A percentile compares a stretch with the other conserved stretches of the same genome.
Evolutionary conservation across 2,329 filamentous ascomycete genomes (phyloP).

Genomic region (Hypoxylon sp.): DNA sequence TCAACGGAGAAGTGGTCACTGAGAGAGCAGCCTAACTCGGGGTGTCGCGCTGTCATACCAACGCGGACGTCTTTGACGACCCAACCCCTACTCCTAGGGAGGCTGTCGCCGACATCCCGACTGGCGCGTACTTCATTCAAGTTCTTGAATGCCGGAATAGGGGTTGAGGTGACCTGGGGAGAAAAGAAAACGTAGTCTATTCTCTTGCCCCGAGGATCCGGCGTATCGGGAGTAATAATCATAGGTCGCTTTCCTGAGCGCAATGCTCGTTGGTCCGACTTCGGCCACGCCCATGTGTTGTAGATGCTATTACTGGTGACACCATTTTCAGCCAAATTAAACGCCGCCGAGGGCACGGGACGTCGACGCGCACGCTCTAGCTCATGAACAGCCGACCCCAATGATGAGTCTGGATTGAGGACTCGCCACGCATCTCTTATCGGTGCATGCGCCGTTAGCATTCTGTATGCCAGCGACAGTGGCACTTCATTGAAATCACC

Average conservation of each 20-base stretch:
- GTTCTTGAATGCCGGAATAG: constrained; percentile 27
- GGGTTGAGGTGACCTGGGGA: constrained; percentile 51
- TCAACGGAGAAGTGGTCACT: constrained; percentile 96
- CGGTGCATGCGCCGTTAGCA: constrained; percentile 80
- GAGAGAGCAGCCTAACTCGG: constrained; percentile 81
- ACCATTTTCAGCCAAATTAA: constrained; percentile 83
- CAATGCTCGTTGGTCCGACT: constrained; percentile 72
- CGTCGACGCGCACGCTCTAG: constrained; percentile 71
- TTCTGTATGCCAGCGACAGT: constrained; percentile 79
- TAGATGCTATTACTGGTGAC: constrained; percentile 84
- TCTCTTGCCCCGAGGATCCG: constrained; percentile 81
- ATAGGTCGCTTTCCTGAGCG: constrained; percentile 68
- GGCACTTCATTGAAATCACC: constrained; percentile 99
- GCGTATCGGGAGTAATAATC: constrained; percentile 68
- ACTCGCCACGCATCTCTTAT: constrained; percentile 87
- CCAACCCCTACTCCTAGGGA: constrained; percentile 61
- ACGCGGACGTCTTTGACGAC: constrained; percentile 75
- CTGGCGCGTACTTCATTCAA: constrained; percentile 26
- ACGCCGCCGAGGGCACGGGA: constrained; percentile 77
- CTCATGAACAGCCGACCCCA: constrained; percentile 75
- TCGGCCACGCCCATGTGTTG: constrained; percentile 94
- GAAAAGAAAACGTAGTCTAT: constrained; percentile 94
- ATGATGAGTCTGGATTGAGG: constrained; percentile 81
- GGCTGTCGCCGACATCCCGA: constrained; percentile 41
- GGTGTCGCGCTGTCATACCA: constrained; percentile 83